Evolutionary conservation across 441 rosid genomes (phyloP).

Genomic region (Kokia cookei): DNA sequence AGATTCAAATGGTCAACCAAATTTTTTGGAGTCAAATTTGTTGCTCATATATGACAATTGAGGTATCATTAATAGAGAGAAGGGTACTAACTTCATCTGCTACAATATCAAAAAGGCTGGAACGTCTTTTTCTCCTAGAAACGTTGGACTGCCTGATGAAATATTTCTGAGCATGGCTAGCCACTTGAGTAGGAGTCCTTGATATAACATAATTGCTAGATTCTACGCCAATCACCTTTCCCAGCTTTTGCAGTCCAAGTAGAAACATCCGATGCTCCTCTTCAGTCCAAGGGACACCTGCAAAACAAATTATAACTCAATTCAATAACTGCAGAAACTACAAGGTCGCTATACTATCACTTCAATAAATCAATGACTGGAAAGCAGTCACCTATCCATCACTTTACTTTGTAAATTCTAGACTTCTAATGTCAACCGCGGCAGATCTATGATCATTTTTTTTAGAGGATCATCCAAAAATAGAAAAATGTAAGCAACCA

Average conservation of each 20-base stretch:
- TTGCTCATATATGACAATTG: background rate
- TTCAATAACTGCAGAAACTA: background rate
- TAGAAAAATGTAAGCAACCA: too few relatives aligned
- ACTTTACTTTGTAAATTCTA: background rate
- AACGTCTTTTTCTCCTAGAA: slow-evolving; percentile 68
- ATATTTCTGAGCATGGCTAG: slow-evolving; percentile 78
- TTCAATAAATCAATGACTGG: background rate
- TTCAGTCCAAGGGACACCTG: slow-evolving; percentile 72
- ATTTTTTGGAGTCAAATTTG: background rate
- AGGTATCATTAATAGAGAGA: background rate
- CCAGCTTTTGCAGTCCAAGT: slow-evolving; percentile 65
- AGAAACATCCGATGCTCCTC: slow-evolving; percentile 77
- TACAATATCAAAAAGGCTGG: slow-evolving; percentile 66
- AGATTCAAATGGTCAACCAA: background rate
- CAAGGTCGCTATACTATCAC: background rate
- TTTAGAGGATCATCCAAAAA: too few relatives aligned
- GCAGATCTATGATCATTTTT: background rate
- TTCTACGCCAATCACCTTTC: slow-evolving; percentile 78
- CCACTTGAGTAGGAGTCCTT: slow-evolving; percentile 75
- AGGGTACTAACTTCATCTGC: slow-evolving; percentile 53
- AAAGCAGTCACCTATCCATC: background rate
- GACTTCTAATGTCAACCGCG: background rate
- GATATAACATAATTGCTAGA: slow-evolving; percentile 62
- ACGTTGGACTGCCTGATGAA: slow-evolving; percentile 61
- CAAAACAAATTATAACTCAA: slow-evolving; percentile 14